Evolutionary conservation across 257 asterid species (phyloP), one percentile per base, ranked within the genome.

Genomic region (Oldenlandia corymbosa): DNA sequence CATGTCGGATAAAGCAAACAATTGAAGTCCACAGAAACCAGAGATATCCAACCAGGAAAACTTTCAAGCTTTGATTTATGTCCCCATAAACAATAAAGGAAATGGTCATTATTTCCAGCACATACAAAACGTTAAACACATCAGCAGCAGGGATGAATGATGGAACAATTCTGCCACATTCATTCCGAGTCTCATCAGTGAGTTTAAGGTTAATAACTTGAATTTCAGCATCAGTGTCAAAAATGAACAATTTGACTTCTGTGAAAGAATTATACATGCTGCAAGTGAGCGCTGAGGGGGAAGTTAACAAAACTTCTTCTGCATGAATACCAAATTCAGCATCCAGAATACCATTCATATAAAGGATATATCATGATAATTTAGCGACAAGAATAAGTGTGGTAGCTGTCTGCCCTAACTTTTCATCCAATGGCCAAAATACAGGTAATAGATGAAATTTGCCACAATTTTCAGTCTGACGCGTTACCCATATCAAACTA

Each of bases 61-160:
- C 14, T 1, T 26, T 52, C 26, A 17, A 31, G 23, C 20, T 27
- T 7, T 37, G 39, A 41, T 5, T 23, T 53, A 16, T 23, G 20
- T 18, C 14, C 36, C 21, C 12, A 43, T 5, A 37, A 24, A 65
- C 17, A 16, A 20, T n/a, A 2, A 17, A 39, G 37, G 12, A 32
- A 66, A 42, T 27, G 27, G 21, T 31, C 18, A 13, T 17, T 10
- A 16, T 45, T 45, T 39, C 12, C 16, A 11, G 48, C 17, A 66
- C 42, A 21, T 51, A n/a, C 64, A 65, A 66, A 66, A 47, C 37
- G 39, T 26, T 46, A 52, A 23, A 55, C 7, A 54, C 1, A 54
- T n/a, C 18, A 24, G 32, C 21, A 26, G 27, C 45, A 41, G 69
- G 57, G 23, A 63, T 18, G 37, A 36, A 41, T 26, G 46, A 37